phyloP scores from a whole-genome alignment of 2,329 filamentous ascomycete genomes.

The Chrysoporthe deuterocubensis region DNA sequence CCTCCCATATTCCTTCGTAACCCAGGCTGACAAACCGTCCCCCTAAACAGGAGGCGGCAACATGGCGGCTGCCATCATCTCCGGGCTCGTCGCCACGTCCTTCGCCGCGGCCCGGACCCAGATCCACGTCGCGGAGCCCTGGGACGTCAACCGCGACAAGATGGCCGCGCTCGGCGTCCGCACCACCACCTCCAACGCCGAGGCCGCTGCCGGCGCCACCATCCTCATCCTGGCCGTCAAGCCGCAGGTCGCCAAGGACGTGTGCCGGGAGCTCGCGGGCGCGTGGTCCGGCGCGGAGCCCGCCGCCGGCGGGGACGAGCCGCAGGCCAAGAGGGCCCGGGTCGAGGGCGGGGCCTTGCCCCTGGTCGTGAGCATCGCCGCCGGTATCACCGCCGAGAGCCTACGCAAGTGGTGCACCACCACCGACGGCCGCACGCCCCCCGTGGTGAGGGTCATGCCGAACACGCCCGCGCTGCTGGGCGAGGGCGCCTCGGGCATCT shows the following conservation, averaged over 20 bases:
- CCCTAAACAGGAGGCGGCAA: conserved; percentile 48
- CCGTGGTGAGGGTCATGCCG: conserved; percentile 56
- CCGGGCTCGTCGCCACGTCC: conserved; percentile 49
- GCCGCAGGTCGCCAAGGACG: conserved; percentile 53
- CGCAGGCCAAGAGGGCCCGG: background rate
- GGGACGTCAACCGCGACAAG: conserved; percentile 57
- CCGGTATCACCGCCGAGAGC: conserved; percentile 51
- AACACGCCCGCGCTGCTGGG: conserved; percentile 56
- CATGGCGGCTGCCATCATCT: conserved; percentile 58
- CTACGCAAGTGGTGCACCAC: conserved; percentile 48
- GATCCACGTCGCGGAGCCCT: conserved; percentile 54
- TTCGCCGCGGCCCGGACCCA: conserved; percentile 44
- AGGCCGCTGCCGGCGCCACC: conserved; percentile 48
- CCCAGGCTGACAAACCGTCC: background rate
- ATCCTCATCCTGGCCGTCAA: conserved; percentile 56
- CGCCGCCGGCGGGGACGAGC: background rate
- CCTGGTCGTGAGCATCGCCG: conserved; percentile 53
- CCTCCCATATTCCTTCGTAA: background rate
- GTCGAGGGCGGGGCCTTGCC: conserved; percentile 37
- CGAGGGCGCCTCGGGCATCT: conserved; percentile 54
- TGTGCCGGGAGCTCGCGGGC: conserved; percentile 51
- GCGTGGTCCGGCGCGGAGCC: conserved; percentile 36
- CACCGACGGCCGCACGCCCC: conserved; percentile 43
- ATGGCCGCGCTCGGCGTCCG: conserved; percentile 50
- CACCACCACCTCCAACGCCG: conserved; percentile 51